These are phyloP conservation scores for Penicillium goetzii DNA, from an alignment of 495 filamentous ascomycete species.

Conservation along the genomic window DNA sequence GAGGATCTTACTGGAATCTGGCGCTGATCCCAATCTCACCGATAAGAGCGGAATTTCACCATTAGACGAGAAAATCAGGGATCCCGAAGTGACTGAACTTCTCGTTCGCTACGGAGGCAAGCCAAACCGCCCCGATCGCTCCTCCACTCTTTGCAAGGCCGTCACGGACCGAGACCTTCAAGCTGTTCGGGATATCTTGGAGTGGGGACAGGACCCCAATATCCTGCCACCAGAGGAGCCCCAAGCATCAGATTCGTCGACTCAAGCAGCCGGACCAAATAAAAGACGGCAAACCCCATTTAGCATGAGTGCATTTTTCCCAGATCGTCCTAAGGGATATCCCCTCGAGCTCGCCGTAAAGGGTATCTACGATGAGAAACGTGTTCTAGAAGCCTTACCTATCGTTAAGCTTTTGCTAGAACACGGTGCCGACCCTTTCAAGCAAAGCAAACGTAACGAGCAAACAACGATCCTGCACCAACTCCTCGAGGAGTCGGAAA, in stretches of 20 bases:
- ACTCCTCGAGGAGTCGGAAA: not conserved
- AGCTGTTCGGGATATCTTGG: constrained; percentile 4
- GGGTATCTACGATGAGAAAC: not conserved
- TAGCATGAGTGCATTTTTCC: not conserved
- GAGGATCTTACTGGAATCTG: constrained; percentile 4
- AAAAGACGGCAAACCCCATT: not conserved
- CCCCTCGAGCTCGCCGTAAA: not conserved
- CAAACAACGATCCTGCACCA: constrained; percentile 2
- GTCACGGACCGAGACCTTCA: not conserved
- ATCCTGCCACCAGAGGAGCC: not conserved
- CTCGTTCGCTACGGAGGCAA: constrained; percentile 27
- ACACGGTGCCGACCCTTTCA: constrained; percentile 12
- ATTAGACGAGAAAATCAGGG: constrained; percentile 5
- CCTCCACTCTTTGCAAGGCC: not conserved
- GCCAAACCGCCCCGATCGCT: constrained; percentile 9
- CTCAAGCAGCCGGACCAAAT: not conserved
- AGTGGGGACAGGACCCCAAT: constrained; percentile 10
- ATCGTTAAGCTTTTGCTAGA: constrained; percentile 6
- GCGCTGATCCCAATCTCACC: constrained; percentile 11
- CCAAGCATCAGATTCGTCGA: not conserved
- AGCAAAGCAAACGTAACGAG: constrained; percentile 2
- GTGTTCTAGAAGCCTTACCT: not conserved
- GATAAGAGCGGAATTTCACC: constrained; percentile 8
- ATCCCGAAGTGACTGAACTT: constrained; percentile 9
- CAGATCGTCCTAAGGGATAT: not conserved